Evolutionary conservation across 371 early-diverging fungal species (phyloP).

Genomic region (Mucor plumbeus): DNA sequence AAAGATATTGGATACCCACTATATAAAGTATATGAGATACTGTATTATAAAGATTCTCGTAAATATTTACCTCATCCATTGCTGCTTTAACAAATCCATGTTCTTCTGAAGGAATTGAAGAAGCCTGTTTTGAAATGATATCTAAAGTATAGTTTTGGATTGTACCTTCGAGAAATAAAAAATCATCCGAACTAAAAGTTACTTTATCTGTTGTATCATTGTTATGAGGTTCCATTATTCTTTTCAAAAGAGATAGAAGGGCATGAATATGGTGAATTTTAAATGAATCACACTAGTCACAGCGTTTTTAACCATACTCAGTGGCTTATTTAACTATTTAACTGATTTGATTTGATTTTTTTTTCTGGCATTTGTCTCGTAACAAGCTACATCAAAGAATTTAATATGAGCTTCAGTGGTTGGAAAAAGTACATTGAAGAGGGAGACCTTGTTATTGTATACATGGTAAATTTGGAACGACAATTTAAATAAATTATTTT

Average conservation of each 20-base stretch:
- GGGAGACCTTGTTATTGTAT: conserved; percentile 67
- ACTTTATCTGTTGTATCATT: background rate
- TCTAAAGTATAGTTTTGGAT: background rate
- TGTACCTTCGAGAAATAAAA: background rate
- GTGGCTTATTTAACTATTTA: conserved; percentile 10
- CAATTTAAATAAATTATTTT: background rate
- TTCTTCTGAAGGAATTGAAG: background rate
- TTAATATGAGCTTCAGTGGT: conserved; percentile 46
- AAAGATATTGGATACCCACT: background rate
- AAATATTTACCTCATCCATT: background rate
- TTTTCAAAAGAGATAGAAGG: background rate
- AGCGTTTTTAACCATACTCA: background rate
- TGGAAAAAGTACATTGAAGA: conserved; percentile 64
- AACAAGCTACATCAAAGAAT: background rate
- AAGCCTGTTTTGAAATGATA: background rate
- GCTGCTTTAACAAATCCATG: background rate
- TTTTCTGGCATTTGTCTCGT: conserved; percentile 8
- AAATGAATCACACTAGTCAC: conserved; percentile 4
- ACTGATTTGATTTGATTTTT: background rate
- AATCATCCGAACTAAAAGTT: background rate
- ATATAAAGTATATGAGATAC: background rate
- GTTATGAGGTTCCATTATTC: background rate
- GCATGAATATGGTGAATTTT: conserved; percentile 1
- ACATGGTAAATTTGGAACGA: conserved; percentile 49
- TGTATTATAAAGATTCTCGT: too few species aligned